A percentile compares a stretch with the other conserved stretches of the same genome.
Conservation (phyloP, 257 asterid genomes). For the Galeopsis tetrahit region DNA sequence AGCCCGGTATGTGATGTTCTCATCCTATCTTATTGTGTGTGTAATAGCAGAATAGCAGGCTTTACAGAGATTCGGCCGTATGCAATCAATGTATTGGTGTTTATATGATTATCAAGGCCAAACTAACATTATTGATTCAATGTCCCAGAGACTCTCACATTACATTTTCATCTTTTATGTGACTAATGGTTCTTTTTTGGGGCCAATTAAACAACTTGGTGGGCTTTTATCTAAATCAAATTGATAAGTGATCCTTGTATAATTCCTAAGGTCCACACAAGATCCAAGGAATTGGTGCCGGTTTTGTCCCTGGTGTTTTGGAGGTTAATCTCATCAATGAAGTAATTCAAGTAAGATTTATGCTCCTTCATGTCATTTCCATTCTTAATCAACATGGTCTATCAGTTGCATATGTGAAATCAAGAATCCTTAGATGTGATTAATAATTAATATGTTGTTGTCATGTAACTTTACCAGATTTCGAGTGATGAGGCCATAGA, state of each 20-base stretch:
- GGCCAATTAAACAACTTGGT: conserved; percentile 4
- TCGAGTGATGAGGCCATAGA: conserved; percentile 87
- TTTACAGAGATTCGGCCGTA: background rate
- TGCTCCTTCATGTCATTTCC: background rate
- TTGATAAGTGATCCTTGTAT: conserved; percentile 18
- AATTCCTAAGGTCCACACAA: conserved; percentile 62
- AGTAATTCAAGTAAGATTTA: conserved; percentile 61
- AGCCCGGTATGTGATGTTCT: conserved; percentile 52
- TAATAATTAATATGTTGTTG: background rate
- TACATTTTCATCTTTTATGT: background rate
- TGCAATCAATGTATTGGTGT: background rate
- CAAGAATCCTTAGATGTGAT: background rate
- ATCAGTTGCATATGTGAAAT: background rate
- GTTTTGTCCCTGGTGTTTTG: conserved; percentile 67
- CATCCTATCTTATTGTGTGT: background rate
- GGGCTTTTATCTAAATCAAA: conserved; percentile 6
- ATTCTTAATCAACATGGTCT: background rate
- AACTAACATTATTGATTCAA: no score
- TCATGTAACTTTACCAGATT: conserved; percentile 42
- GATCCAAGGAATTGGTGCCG: conserved; percentile 83
- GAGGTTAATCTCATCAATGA: conserved; percentile 60
- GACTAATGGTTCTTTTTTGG: background rate
- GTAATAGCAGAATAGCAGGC: background rate
- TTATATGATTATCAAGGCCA: background rate
- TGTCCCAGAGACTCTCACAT: background rate